Conservation (phyloP, 2,329 filamentous ascomycete genomes). For the Kalaharituber pfeilii region DNA sequence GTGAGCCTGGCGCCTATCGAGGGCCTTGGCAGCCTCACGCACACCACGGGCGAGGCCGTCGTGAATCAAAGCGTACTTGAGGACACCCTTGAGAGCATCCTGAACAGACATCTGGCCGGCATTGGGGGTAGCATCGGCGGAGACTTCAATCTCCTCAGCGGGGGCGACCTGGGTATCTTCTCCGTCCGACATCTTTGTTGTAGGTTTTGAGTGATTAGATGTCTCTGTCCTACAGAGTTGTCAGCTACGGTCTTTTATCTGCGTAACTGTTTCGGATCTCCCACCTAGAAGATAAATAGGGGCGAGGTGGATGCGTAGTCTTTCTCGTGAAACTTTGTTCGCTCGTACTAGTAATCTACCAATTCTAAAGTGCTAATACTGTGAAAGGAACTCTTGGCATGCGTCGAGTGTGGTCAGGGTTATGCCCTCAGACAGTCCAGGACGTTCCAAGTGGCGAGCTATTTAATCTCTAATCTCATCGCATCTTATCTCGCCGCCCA, state of each 20-base stretch:
- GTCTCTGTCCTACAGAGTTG: too few species aligned
- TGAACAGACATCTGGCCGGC: constrained; percentile 95
- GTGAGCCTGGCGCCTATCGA: constrained; percentile 96
- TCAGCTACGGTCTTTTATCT: too few species aligned
- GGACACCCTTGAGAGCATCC: constrained; percentile 95
- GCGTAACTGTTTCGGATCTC: too few species aligned
- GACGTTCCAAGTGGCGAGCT: too few species aligned
- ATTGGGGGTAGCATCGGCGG: constrained; percentile 59
- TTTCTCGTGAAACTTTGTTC: not conserved
- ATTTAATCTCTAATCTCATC: too few species aligned
- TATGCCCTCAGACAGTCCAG: too few species aligned
- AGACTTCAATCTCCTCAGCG: constrained; percentile 82
- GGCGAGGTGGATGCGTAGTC: not conserved
- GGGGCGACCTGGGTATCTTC: constrained; percentile 48
- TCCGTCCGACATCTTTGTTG: constrained; percentile 1
- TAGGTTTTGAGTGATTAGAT: too few species aligned
- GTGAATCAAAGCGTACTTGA: constrained; percentile 98
- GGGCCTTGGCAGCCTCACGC: constrained; percentile 94
- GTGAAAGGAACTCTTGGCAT: too few species aligned
- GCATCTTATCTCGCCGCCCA: too few species aligned
- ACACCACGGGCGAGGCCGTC: constrained; percentile 97
- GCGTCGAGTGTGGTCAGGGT: too few species aligned
- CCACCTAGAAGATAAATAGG: not conserved
- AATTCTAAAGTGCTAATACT: too few species aligned
- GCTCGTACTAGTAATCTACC: too few species aligned